Percentiles rank a stretch among this genome's conserved stretches.
These are phyloP conservation scores for Periglandula ipomoeae DNA, from an alignment of 2,329 filamentous ascomycete species.

Conservation along the genomic window DNA sequence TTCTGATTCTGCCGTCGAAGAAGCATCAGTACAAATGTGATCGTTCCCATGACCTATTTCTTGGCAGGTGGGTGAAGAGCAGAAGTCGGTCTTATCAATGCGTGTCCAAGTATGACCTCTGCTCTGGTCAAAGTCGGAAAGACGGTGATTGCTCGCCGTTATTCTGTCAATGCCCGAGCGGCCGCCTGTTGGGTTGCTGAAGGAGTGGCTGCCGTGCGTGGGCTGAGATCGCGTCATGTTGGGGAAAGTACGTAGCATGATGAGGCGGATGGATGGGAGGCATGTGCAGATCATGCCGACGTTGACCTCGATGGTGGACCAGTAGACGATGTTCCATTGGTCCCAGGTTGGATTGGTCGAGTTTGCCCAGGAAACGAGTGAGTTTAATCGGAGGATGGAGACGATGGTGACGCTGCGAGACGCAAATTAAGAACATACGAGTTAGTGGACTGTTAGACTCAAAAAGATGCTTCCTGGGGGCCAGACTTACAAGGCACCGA, in stretches of 20 bases:
- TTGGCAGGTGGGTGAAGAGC: background rate
- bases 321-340: constrained; percentile 4
- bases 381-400: constrained; percentile 2
- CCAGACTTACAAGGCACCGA: constrained; percentile 3
- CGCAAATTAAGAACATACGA: background rate
- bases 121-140: background rate
- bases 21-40: background rate
- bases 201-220: background rate
- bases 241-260: constrained; percentile 2
- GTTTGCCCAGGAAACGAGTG: constrained; percentile 3
- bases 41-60: background rate
- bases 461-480: background rate
- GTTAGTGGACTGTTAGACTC: background rate
- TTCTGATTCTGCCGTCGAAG: background rate
- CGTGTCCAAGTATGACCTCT: background rate
- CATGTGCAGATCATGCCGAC: constrained; percentile 5
- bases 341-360: constrained; percentile 5
- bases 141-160: background rate
- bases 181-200: background rate
- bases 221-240: background rate
- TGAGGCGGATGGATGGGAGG: constrained; percentile 2
- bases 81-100: background rate
- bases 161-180: background rate
- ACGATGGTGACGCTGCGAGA: constrained; percentile 2
- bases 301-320: constrained; percentile 7